These are phyloP conservation scores for Candida sonorensis DNA, from an alignment of 805 yeast genomes.

Conservation along the genomic window DNA sequence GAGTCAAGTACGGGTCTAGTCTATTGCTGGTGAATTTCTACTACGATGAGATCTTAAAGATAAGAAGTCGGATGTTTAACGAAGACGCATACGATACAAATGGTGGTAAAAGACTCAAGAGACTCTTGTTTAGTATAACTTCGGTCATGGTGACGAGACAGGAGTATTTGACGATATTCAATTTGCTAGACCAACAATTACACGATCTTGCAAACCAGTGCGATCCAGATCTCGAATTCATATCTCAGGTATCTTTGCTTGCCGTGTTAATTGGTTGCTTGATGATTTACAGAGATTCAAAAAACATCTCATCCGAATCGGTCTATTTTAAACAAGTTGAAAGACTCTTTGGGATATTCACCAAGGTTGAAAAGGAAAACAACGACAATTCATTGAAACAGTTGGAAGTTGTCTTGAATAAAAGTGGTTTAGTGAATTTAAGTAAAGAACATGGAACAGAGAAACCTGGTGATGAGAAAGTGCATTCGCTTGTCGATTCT, in stretches of 20 bases:
- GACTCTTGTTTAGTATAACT: conserved; percentile 15
- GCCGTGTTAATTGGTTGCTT: conserved; percentile 12
- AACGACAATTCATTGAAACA: too few relatives aligned
- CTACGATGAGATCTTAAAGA: conserved; percentile 34
- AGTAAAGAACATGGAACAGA: too few relatives aligned
- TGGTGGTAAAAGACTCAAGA: too few relatives aligned
- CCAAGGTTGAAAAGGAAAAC: too few relatives aligned
- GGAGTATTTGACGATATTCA: conserved; percentile 21
- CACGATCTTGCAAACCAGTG: conserved; percentile 2
- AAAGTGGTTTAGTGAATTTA: too few relatives aligned
- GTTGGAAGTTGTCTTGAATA: background rate
- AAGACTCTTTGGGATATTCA: too few relatives aligned
- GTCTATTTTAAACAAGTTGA: background rate
- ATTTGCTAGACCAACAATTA: conserved; percentile 11
- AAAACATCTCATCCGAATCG: background rate
- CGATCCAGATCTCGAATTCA: background rate
- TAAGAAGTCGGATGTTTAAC: conserved; percentile 26
- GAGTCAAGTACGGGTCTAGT: conserved; percentile 38
- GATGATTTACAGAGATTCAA: conserved; percentile 10
- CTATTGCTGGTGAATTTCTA: conserved; percentile 35
- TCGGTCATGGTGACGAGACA: conserved; percentile 22
- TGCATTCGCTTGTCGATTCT: background rate
- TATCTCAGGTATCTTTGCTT: conserved; percentile 10
- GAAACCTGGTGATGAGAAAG: too few relatives aligned
- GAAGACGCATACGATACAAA: too few relatives aligned